These are phyloP conservation scores for Sporothrix pallida DNA, from an alignment of 2,329 filamentous ascomycete species.

Conservation along the genomic window DNA sequence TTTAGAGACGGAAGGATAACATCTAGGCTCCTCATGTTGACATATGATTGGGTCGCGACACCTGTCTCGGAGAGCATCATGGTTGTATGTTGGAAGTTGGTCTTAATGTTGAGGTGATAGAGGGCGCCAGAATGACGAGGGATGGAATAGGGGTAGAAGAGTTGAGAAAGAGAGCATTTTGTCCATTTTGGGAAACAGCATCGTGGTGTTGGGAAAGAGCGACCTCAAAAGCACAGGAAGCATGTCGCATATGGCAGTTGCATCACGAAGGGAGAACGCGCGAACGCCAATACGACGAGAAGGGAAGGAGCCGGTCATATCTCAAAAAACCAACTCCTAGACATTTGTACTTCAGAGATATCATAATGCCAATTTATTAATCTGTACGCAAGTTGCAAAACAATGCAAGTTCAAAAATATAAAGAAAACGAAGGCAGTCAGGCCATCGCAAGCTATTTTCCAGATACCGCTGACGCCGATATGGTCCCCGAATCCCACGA, in stretches of 20 bases:
- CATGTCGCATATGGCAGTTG: background rate
- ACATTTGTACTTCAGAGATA: background rate
- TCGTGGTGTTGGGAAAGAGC: conserved; percentile 21
- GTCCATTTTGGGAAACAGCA: background rate
- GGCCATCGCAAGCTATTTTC: conserved; percentile 28
- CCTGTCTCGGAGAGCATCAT: no score
- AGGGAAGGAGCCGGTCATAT: background rate
- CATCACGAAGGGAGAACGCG: conserved; percentile 14
- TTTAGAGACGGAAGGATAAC: conserved; percentile 17
- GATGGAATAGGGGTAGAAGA: background rate
- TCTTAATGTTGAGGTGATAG: background rate
- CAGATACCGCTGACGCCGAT: conserved; percentile 31
- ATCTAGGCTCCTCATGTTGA: background rate
- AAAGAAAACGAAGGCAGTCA: background rate
- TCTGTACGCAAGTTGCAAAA: background rate
- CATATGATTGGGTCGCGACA: background rate
- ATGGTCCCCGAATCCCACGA: conserved; percentile 27
- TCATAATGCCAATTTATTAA: conserved; percentile 1
- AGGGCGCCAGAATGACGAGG: background rate
- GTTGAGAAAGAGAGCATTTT: background rate
- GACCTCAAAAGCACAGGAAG: background rate
- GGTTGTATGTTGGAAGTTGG: background rate
- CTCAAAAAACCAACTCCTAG: no score
- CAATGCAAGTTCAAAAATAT: background rate
- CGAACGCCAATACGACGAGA: background rate